phyloP scores from a whole-genome alignment of 2,329 filamentous ascomycete genomes.

The Lasiodiplodia sp. region DNA sequence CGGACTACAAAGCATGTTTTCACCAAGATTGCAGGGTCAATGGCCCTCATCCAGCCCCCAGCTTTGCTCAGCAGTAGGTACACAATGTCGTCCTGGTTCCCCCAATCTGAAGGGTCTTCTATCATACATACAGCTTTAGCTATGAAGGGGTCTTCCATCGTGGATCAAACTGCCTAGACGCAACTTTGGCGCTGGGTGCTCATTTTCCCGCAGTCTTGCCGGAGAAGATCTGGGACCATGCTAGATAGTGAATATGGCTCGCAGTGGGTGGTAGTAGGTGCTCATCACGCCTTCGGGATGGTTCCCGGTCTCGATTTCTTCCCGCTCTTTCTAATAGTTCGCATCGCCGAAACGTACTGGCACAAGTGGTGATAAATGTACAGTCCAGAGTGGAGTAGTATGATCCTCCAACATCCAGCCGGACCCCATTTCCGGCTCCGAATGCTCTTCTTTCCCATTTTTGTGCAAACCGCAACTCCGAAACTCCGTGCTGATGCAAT shows the following conservation, averaged over 20 bases:
- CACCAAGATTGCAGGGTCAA: neutral
- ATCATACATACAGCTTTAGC: too few species aligned
- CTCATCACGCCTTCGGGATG: neutral
- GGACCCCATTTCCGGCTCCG: neutral
- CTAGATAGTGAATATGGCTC: neutral
- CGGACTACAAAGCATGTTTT: neutral
- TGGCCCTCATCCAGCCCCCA: neutral
- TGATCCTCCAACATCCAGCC: neutral
- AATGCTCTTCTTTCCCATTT: neutral
- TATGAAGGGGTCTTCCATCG: too few species aligned
- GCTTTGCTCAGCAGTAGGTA: neutral
- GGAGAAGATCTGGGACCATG: neutral
- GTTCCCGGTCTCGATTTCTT: neutral
- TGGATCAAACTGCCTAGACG: too few species aligned
- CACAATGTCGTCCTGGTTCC: too few species aligned
- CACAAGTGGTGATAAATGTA: conserved; percentile 18
- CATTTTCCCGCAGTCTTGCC: neutral
- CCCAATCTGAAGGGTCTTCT: too few species aligned
- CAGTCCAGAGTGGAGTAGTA: conserved; percentile 26
- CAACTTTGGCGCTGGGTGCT: too few species aligned
- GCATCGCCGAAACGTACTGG: neutral
- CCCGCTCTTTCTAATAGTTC: conserved; percentile 14
- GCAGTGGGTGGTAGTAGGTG: neutral
- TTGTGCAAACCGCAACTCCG: conserved; percentile 17
- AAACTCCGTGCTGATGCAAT: conserved; percentile 32